These are phyloP conservation scores for Chaetomidium leptoderma DNA, from an alignment of 495 filamentous ascomycete genomes.

Conservation along the genomic window DNA sequence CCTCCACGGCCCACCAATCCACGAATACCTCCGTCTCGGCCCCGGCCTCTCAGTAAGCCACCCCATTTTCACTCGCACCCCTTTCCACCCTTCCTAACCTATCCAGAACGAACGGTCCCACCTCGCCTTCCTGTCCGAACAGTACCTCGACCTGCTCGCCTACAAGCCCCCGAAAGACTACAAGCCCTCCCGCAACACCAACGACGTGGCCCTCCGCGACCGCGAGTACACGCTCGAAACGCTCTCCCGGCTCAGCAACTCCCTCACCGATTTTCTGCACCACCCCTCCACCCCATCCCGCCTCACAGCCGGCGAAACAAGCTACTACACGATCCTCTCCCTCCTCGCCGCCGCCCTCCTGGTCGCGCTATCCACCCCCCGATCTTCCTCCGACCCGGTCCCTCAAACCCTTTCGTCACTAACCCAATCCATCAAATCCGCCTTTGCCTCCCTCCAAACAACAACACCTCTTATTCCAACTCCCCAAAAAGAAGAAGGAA, in stretches of 20 bases:
- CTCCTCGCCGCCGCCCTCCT: constrained; percentile 24
- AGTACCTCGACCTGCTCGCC: constrained; percentile 40
- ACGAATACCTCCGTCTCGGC: constrained; percentile 39
- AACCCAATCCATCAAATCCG: constrained; percentile 16
- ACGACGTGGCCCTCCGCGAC: constrained; percentile 33
- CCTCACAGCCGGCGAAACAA: constrained; percentile 27
- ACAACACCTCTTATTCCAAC: constrained; percentile 2
- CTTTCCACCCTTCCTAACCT: constrained; percentile 7
- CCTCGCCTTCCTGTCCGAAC: constrained; percentile 39
- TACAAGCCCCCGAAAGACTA: constrained; percentile 43
- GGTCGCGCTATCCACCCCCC: constrained; percentile 25
- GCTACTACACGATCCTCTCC: constrained; percentile 28
- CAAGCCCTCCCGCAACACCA: constrained; percentile 35
- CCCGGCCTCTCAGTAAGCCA: constrained; percentile 45
- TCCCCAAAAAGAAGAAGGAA: not conserved
- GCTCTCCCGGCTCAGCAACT: constrained; percentile 28
- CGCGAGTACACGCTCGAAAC: constrained; percentile 33
- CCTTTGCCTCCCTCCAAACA: constrained; percentile 25
- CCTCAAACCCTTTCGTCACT: constrained; percentile 17
- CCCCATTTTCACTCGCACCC: not conserved
- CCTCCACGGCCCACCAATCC: constrained; percentile 30
- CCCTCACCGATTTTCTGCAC: constrained; percentile 34
- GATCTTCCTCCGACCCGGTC: constrained; percentile 16
- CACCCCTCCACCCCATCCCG: constrained; percentile 11
- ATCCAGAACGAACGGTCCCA: constrained; percentile 40